Evolutionary conservation across 768 basidiomycete species (phyloP).

Genomic region (Hypsizygus marmoreus): DNA sequence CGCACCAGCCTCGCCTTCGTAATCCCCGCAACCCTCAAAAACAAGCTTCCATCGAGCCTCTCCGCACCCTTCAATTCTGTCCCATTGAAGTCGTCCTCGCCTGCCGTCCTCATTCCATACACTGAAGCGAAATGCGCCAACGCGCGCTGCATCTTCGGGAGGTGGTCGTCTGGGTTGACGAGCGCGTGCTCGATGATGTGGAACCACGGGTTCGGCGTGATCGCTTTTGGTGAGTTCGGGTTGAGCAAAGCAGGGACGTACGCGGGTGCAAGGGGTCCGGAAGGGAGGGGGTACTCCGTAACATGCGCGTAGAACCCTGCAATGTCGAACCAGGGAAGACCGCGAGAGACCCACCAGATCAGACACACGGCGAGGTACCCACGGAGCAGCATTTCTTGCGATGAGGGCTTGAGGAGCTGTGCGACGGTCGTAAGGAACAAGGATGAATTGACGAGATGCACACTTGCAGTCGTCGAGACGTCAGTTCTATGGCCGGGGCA

Average conservation of each 20-base stretch:
- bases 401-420: constrained; percentile 30
- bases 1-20: constrained; percentile 40
- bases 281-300: constrained; percentile 17
- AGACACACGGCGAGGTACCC: constrained; percentile 51
- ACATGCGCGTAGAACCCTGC: constrained; percentile 44
- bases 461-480: constrained; percentile 30
- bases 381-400: constrained; percentile 48
- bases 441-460: constrained; percentile 60
- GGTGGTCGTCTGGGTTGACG: constrained; percentile 55
- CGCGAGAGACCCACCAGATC: constrained; percentile 54
- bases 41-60: constrained; percentile 61
- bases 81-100: constrained; percentile 22
- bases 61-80: constrained; percentile 54
- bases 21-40: constrained; percentile 57
- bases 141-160: constrained; percentile 49
- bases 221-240: constrained; percentile 31
- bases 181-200: constrained; percentile 52
- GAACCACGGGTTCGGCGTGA: constrained; percentile 59
- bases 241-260: constrained; percentile 21
- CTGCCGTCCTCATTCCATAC: constrained; percentile 41
- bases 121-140: constrained; percentile 45
- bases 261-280: constrained; percentile 24
- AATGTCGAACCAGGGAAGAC: constrained; percentile 50
- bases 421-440: constrained; percentile 51
- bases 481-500: neutral